A percentile compares a stretch with the other conserved stretches of the same genome.
These are phyloP conservation scores for Syzygium grande DNA, from an alignment of 345 rosid genomes.

Conservation along the genomic window DNA sequence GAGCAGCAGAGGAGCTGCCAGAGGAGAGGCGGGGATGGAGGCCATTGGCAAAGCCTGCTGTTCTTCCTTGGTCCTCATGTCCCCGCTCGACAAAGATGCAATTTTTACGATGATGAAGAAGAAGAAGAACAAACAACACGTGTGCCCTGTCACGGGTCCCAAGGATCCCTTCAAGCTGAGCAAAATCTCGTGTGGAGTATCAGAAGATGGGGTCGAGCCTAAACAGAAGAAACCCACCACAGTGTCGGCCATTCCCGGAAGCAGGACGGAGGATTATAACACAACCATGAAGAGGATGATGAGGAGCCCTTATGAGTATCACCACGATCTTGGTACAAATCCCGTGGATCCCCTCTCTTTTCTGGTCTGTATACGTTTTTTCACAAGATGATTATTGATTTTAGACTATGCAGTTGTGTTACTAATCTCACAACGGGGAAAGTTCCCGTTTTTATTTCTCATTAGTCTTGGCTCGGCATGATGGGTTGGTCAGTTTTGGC, in stretches of 20 bases:
- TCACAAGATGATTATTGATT: background rate
- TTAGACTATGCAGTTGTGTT: background rate
- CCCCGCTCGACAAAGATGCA: constrained; percentile 9
- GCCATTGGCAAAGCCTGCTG: constrained; percentile 14
- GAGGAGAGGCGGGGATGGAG: constrained; percentile 16
- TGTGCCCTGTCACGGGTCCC: background rate
- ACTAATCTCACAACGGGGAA: background rate
- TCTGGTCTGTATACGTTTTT: background rate
- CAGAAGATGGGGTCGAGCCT: constrained; percentile 28
- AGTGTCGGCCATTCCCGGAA: constrained; percentile 28
- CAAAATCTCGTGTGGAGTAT: constrained; percentile 27
- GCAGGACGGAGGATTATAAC: constrained; percentile 64
- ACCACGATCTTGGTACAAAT: constrained; percentile 71
- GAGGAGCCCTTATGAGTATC: constrained; percentile 92
- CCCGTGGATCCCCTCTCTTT: background rate
- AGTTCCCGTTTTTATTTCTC: background rate
- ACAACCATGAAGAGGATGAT: constrained; percentile 79
- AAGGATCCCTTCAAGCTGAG: constrained; percentile 12
- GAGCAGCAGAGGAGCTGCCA: background rate
- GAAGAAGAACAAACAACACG: background rate
- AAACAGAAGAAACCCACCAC: background rate
- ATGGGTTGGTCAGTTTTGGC: background rate
- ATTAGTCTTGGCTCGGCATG: background rate
- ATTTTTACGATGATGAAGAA: background rate
- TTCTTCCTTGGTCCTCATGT: constrained; percentile 11